Percentiles rank a stretch among this genome's conserved stretches.
Evolutionary conservation across 352 stramenopile genomes (phyloP).

Genomic region (Phytophthora colocasiae): DNA sequence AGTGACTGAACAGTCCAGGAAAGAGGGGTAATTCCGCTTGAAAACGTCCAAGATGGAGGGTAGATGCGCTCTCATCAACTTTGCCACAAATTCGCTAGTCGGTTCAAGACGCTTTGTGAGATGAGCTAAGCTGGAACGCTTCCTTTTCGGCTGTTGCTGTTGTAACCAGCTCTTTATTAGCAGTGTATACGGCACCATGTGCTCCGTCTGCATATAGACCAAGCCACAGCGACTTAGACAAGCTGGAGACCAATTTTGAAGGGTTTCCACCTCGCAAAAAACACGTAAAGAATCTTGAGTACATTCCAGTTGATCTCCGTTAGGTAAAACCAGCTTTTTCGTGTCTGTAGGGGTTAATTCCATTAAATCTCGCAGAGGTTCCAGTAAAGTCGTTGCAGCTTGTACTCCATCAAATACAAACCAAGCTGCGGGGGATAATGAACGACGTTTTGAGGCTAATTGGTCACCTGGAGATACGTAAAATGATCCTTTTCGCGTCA

Average conservation of each 20-base stretch:
- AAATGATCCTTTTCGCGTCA: slow-evolving; percentile 12
- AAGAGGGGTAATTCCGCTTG: slow-evolving; percentile 48
- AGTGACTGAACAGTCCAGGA: slow-evolving; percentile 49
- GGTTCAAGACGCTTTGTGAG: slow-evolving; percentile 18
- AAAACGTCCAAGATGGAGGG: slow-evolving; percentile 60
- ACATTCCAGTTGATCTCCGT: slow-evolving; percentile 63
- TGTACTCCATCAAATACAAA: slow-evolving; percentile 66
- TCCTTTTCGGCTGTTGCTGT: slow-evolving; percentile 28
- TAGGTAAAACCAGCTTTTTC: slow-evolving; percentile 50
- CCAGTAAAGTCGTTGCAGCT: slow-evolving; percentile 41
- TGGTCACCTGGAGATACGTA: not conserved
- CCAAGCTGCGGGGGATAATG: slow-evolving; percentile 49
- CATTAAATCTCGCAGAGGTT: slow-evolving; percentile 49
- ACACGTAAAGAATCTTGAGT: slow-evolving; percentile 46
- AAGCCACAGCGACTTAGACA: slow-evolving; percentile 61
- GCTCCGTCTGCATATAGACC: slow-evolving; percentile 59
- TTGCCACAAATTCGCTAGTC: slow-evolving; percentile 42
- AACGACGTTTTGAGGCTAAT: slow-evolving; percentile 9
- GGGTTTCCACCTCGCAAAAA: slow-evolving; percentile 63
- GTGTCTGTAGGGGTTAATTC: slow-evolving; percentile 7
- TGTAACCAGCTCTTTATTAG: slow-evolving; percentile 73
- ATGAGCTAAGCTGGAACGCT: slow-evolving; percentile 18
- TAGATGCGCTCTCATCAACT: slow-evolving; percentile 56
- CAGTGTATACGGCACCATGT: slow-evolving; percentile 64
- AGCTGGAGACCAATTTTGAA: slow-evolving; percentile 63